Percentiles rank a stretch among this genome's conserved stretches.
Evolutionary conservation across 176 grass and related monocot genomes (phyloP).

Genomic region (Thinopyrum elongatum): DNA sequence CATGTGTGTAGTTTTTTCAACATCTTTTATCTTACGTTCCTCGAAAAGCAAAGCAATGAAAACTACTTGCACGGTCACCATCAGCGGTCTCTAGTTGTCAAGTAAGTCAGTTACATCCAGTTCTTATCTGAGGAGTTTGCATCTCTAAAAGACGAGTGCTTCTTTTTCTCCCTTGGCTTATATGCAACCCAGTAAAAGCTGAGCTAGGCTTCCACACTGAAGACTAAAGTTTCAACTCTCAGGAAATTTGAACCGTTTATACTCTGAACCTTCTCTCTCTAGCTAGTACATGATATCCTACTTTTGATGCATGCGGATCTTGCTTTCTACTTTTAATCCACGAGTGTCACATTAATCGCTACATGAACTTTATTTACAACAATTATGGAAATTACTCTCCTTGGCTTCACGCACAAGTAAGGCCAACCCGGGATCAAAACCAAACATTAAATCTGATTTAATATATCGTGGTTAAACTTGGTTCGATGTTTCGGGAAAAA

Average conservation of each 20-base stretch:
- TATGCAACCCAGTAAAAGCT: not conserved
- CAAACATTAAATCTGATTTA: not conserved
- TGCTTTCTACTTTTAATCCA: not conserved
- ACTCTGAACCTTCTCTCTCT: not conserved
- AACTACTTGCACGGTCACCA: constrained; percentile 6
- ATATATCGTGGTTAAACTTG: not conserved
- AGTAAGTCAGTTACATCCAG: not conserved
- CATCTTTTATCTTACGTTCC: not conserved
- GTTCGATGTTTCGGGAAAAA: not conserved
- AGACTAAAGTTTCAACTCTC: not conserved
- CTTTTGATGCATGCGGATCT: not conserved
- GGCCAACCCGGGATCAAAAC: no score
- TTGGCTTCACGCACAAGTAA: not conserved
- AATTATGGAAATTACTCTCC: not conserved
- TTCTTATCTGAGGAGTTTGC: constrained; percentile 11
- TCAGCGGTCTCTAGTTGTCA: not conserved
- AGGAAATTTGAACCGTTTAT: not conserved
- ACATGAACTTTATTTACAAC: not conserved
- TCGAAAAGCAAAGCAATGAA: not conserved
- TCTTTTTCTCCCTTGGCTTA: constrained; percentile 13
- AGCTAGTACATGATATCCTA: not conserved
- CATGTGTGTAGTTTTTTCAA: not conserved
- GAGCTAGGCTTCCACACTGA: not conserved
- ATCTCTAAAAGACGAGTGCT: not conserved
- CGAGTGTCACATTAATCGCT: not conserved